These are phyloP conservation scores for Eremomyces bilateralis DNA, from an alignment of 495 filamentous ascomycete genomes.

Conservation along the genomic window DNA sequence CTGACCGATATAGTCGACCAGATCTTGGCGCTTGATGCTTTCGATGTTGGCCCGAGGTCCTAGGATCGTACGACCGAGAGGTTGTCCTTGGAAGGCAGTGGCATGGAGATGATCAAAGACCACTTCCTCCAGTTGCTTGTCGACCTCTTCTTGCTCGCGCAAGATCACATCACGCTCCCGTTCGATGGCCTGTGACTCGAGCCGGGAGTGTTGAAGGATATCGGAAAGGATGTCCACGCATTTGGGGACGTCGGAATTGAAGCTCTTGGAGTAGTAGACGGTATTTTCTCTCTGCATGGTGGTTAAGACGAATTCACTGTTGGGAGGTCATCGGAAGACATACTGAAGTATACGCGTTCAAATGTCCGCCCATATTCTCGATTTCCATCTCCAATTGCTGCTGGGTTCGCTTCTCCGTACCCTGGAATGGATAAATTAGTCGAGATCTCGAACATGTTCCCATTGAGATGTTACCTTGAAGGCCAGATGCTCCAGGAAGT, in stretches of 20 bases:
- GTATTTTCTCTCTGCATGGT: constrained; percentile 74
- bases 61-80: constrained; percentile 91
- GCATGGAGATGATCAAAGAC: constrained; percentile 99
- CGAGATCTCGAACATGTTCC: background rate
- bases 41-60: constrained; percentile 96
- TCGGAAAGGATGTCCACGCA: constrained; percentile 95
- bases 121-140: constrained; percentile 98
- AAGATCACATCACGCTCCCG: constrained; percentile 95
- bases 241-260: constrained; percentile 90
- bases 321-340: constrained; percentile 16
- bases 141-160: constrained; percentile 96
- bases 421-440: constrained; percentile 26
- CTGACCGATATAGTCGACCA: constrained; percentile 88
- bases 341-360: constrained; percentile 99
- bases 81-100: constrained; percentile 88
- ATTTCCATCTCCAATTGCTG: constrained; percentile 97
- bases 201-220: constrained; percentile 97
- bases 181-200: constrained; percentile 81
- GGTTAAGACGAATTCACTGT: constrained; percentile 16
- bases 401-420: constrained; percentile 79
- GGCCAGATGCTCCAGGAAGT: constrained; percentile 98
- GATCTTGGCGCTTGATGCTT: constrained; percentile 75
- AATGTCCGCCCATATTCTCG: constrained; percentile 98
- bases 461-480: constrained; percentile 76
- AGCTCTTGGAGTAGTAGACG: constrained; percentile 97